Conservation (phyloP, 441 rosid species). For the Melastoma candidum region DNA sequence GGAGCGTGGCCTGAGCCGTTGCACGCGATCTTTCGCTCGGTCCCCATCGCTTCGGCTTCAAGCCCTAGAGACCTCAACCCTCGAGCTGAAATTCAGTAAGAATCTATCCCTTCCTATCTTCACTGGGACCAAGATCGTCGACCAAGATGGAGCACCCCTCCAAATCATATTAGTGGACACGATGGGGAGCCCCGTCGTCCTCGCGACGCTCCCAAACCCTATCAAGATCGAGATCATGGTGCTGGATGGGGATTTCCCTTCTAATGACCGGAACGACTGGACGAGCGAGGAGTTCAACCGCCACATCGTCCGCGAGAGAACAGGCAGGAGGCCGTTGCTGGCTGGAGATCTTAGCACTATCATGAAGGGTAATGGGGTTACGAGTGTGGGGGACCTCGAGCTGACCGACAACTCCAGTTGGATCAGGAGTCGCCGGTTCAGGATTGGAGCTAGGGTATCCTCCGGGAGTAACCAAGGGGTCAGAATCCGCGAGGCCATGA, state of each 20-base stretch:
- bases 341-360: conserved; percentile 2
- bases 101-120: not conserved
- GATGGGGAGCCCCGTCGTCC: not conserved
- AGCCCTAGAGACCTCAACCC: not conserved
- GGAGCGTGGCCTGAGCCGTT: not conserved
- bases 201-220: conserved; percentile 1
- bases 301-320: conserved; percentile 6
- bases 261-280: conserved; percentile 1
- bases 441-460: conserved; percentile 11
- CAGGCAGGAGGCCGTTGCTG: conserved; percentile 13
- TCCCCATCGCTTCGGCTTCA: conserved; percentile 6
- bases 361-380: conserved; percentile 1
- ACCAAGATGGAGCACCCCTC: conserved; percentile 1
- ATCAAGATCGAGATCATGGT: conserved; percentile 10
- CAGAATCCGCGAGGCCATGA: conserved; percentile 15
- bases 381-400: not conserved
- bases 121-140: conserved; percentile 2
- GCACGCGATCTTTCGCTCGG: conserved; percentile 1
- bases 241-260: conserved; percentile 11
- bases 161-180: conserved; percentile 5
- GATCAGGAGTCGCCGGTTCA: conserved; percentile 9
- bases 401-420: conserved; percentile 16
- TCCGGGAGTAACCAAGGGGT: conserved; percentile 1
- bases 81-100: conserved; percentile 1
- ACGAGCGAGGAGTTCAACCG: conserved; percentile 5